Evolutionary conservation across 2,329 filamentous ascomycete species (phyloP).

Genomic region (Calonectria naviculata): DNA sequence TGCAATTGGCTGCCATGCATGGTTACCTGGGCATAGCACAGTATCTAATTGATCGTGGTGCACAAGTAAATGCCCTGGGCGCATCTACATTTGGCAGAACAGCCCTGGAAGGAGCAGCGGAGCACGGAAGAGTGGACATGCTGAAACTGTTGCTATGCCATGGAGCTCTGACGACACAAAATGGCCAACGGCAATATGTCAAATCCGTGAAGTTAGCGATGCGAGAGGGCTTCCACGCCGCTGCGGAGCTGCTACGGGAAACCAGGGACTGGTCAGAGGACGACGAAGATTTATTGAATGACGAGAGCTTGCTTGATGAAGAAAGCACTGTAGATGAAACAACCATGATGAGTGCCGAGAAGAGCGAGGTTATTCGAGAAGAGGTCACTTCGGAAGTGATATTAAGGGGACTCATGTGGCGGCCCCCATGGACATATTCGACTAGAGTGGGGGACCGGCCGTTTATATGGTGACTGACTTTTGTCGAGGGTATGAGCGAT

Average conservation of each 20-base stretch:
- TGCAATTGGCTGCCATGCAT: neutral
- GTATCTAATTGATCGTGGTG: conserved; percentile 3
- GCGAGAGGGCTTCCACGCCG: fast-evolving
- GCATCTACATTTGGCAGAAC: fast-evolving
- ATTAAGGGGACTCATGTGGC: too few species aligned
- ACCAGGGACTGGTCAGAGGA: neutral
- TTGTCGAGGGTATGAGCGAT: too few species aligned
- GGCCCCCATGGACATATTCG: too few species aligned
- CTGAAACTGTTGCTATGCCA: neutral
- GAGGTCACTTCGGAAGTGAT: neutral
- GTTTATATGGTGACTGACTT: too few species aligned
- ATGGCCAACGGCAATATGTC: neutral
- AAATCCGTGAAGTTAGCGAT: neutral
- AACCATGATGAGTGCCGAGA: neutral
- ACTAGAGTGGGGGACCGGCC: too few species aligned
- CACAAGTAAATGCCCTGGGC: neutral
- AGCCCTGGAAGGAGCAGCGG: conserved; percentile 12
- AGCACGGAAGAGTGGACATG: conserved; percentile 6
- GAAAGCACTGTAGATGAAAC: neutral
- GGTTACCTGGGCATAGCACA: neutral
- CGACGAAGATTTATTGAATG: neutral
- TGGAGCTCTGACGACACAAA: neutral
- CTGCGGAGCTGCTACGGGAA: neutral
- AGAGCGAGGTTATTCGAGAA: neutral
- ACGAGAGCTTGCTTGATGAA: neutral